phyloP scores from a whole-genome alignment of 768 basidiomycete genomes.

The Grammothele lineata region DNA sequence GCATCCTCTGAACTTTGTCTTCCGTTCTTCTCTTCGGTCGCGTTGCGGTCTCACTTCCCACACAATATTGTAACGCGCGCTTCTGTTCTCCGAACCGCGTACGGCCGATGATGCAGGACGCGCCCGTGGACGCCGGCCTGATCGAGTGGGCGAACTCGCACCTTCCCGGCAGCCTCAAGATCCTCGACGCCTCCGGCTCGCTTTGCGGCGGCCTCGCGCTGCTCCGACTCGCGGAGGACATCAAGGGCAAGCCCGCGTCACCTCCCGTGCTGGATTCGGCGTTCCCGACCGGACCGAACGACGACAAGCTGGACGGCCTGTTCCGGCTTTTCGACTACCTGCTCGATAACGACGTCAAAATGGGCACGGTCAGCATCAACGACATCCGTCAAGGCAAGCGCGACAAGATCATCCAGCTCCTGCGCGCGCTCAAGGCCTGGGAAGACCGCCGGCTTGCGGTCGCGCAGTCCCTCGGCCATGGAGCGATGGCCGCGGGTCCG shows the following conservation, averaged over 20 bases:
- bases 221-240: constrained; percentile 80
- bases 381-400: constrained; percentile 82
- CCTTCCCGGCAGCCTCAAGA: constrained; percentile 60
- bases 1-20: constrained; percentile 8
- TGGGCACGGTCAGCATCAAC: constrained; percentile 91
- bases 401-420: constrained; percentile 75
- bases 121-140: constrained; percentile 44
- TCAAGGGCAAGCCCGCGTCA: constrained; percentile 59
- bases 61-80: neutral
- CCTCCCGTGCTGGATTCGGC: constrained; percentile 76
- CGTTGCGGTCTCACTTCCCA: no score
- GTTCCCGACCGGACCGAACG: constrained; percentile 62
- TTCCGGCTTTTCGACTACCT: constrained; percentile 91
- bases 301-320: constrained; percentile 83
- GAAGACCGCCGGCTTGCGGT: constrained; percentile 69
- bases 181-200: constrained; percentile 40
- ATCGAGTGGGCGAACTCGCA: constrained; percentile 89
- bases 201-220: constrained; percentile 71
- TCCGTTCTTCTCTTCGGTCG: neutral
- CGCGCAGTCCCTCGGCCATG: constrained; percentile 44
- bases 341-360: constrained; percentile 87
- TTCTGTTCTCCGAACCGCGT: neutral
- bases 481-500: constrained; percentile 22
- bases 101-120: constrained; percentile 12
- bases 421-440: constrained; percentile 75